Conservation (phyloP, 2,329 filamentous ascomycete genomes). For the Ophiostoma ulmi region DNA sequence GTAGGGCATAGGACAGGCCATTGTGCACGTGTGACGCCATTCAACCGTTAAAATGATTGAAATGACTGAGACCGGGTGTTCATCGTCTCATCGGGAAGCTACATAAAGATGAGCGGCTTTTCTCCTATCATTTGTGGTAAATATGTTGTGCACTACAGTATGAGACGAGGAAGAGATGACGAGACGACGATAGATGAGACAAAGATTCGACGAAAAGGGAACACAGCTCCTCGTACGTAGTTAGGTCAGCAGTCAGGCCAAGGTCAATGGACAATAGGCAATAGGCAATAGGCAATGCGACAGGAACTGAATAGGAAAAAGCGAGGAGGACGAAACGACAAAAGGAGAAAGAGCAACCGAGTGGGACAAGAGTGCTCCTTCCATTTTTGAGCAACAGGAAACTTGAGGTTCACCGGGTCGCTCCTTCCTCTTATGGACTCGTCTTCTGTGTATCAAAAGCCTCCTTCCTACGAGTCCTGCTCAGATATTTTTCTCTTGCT, state of each 20-base stretch:
- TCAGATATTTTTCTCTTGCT: background rate
- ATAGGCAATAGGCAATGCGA: no score
- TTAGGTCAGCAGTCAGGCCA: no score
- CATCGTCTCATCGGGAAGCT: background rate
- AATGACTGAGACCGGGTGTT: background rate
- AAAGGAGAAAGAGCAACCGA: conserved; percentile 6
- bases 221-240: background rate
- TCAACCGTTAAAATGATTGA: background rate
- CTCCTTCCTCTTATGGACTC: background rate
- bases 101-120: background rate
- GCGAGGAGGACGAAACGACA: background rate
- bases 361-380: background rate
- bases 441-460: background rate
- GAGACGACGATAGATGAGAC: background rate
- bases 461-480: background rate
- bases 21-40: background rate
- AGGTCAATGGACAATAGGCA: background rate
- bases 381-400: background rate
- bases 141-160: background rate
- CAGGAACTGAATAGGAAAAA: background rate
- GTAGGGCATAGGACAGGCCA: background rate
- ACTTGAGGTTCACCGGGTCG: background rate
- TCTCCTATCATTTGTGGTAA: background rate
- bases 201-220: background rate
- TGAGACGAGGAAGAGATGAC: background rate